phyloP scores from a whole-genome alignment of 345 rosid species.

The Excoecaria agallocha region DNA sequence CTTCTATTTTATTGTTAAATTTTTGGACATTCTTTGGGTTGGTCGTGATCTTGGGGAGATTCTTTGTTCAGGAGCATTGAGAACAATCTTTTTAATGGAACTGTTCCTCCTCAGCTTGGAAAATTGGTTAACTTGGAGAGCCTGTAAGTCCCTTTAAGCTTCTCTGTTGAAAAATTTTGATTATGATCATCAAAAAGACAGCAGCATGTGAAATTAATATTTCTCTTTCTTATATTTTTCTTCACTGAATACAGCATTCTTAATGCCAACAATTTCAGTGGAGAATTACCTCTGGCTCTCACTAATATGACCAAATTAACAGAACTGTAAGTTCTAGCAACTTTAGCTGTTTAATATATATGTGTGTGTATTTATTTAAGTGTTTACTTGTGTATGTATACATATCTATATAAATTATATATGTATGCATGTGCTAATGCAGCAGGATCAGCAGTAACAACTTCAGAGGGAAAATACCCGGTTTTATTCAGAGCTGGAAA shows the following conservation, averaged over 20 bases:
- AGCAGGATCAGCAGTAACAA: conserved; percentile 20
- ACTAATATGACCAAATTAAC: conserved; percentile 1
- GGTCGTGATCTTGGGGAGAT: background rate
- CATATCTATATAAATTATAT: background rate
- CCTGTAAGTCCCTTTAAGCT: conserved; percentile 6
- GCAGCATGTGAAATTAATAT: background rate
- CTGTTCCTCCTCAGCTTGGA: conserved; percentile 19
- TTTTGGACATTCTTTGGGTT: background rate
- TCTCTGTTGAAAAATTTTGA: background rate
- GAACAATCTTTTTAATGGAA: conserved; percentile 11
- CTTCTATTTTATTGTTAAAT: background rate
- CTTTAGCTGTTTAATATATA: too few relatives aligned
- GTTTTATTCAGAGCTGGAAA: conserved; percentile 15
- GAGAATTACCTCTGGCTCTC: conserved; percentile 13
- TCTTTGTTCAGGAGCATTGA: conserved; percentile 12
- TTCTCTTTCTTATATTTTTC: too few relatives aligned
- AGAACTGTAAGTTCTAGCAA: conserved; percentile 8
- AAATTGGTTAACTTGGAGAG: background rate
- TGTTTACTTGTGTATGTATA: too few relatives aligned
- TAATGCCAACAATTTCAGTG: conserved; percentile 20
- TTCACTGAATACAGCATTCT: conserved; percentile 14
- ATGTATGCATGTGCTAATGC: background rate
- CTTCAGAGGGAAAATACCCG: conserved; percentile 17
- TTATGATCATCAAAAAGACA: background rate
- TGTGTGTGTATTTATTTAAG: too few relatives aligned